phyloP scores from a whole-genome alignment of 352 stramenopile species.

The Blastocystis sp. region DNA sequence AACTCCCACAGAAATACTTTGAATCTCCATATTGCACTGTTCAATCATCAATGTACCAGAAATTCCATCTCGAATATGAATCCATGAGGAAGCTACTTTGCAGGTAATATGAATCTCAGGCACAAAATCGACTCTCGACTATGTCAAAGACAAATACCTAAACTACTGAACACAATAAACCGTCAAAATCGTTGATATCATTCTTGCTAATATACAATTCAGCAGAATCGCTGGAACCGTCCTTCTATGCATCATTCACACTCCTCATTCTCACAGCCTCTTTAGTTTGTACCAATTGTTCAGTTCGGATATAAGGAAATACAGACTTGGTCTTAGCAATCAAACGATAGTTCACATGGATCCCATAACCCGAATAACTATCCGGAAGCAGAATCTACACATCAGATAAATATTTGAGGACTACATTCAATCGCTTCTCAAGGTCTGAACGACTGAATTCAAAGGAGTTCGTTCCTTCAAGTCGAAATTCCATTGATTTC shows the following conservation, averaged over 20 bases:
- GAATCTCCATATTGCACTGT: slow-evolving; percentile 58
- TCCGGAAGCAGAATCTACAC: slow-evolving; percentile 7
- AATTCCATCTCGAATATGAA: slow-evolving; percentile 5
- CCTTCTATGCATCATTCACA: background rate
- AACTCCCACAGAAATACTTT: slow-evolving; percentile 30
- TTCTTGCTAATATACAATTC: slow-evolving; percentile 37
- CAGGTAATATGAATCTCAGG: slow-evolving; percentile 34
- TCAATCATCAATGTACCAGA: slow-evolving; percentile 7
- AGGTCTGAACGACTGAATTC: background rate
- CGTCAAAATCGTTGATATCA: slow-evolving; percentile 54
- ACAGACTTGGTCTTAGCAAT: background rate
- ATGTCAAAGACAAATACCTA: background rate
- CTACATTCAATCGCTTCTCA: background rate
- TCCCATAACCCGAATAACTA: slow-evolving; percentile 4
- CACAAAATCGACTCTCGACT: slow-evolving; percentile 36
- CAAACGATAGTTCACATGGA: background rate
- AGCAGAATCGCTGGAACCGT: background rate
- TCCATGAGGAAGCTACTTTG: background rate
- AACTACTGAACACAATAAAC: slow-evolving; percentile 28
- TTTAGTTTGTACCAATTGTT: background rate
- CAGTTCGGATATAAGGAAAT: background rate
- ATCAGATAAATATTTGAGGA: no score
- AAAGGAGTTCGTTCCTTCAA: background rate
- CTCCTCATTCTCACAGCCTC: background rate
- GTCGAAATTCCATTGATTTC: background rate